Evolutionary conservation across 345 rosid species (phyloP).

Genomic region (Cardamine chenopodiifolia): DNA sequence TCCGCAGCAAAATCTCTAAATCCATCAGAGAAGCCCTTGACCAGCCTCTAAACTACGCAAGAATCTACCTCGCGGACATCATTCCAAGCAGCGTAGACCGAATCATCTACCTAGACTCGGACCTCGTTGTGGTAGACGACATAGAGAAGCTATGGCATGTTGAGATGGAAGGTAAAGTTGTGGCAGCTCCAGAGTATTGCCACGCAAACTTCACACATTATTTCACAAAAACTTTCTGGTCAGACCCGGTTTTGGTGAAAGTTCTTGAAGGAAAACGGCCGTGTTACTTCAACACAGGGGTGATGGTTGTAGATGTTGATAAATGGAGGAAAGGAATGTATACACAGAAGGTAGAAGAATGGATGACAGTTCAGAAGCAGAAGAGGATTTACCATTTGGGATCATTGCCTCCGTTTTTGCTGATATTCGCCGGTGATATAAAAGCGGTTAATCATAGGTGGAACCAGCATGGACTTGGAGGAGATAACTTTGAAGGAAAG

Average conservation of each 20-base stretch:
- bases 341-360: conserved; percentile 55
- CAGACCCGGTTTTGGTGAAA: conserved; percentile 44
- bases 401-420: conserved; percentile 65
- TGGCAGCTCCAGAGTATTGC: conserved; percentile 74
- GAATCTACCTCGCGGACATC: conserved; percentile 66
- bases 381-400: conserved; percentile 69
- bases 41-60: conserved; percentile 67
- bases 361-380: conserved; percentile 62
- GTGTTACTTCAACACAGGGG: conserved; percentile 74
- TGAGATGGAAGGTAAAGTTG: conserved; percentile 54
- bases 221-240: conserved; percentile 60
- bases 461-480: conserved; percentile 79
- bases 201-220: conserved; percentile 60
- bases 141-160: conserved; percentile 57
- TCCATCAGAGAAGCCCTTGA: conserved; percentile 66
- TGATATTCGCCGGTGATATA: conserved; percentile 64
- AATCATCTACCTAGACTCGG: conserved; percentile 67
- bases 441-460: conserved; percentile 67
- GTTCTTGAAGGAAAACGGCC: conserved; percentile 58
- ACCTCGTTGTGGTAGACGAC: conserved; percentile 68
- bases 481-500: conserved; percentile 63
- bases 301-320: conserved; percentile 63
- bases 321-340: conserved; percentile 61
- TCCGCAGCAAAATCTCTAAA: conserved; percentile 58
- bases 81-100: conserved; percentile 45